Conservation (phyloP, 768 basidiomycete genomes). For the Hericium alpestre region DNA sequence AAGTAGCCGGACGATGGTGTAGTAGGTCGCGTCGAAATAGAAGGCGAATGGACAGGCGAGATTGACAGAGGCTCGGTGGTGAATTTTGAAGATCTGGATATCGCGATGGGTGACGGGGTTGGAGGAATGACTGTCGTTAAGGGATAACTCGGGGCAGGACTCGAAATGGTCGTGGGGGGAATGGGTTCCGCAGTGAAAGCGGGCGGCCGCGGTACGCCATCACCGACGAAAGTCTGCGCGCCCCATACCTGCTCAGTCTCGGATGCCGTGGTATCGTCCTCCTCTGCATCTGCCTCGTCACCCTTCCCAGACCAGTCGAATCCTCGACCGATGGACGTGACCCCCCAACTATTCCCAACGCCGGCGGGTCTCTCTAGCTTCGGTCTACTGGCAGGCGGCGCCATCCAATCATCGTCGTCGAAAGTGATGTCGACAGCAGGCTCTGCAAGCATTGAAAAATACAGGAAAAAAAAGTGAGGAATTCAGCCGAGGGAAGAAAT, state of each 20-base stretch:
- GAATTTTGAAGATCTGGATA: conserved; percentile 8
- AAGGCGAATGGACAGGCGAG: conserved; percentile 19
- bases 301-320: conserved; percentile 48
- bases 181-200: conserved; percentile 1
- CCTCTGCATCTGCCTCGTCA: conserved; percentile 24
- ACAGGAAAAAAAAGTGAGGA: not conserved
- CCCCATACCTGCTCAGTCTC: conserved; percentile 4
- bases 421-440: conserved; percentile 52
- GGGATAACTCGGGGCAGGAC: conserved; percentile 19
- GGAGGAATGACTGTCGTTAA: conserved; percentile 8
- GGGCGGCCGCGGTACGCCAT: conserved; percentile 7
- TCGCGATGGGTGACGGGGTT: conserved; percentile 4
- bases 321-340: conserved; percentile 75
- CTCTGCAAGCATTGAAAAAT: conserved; percentile 40
- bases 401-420: conserved; percentile 59
- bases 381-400: conserved; percentile 33
- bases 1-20: conserved; percentile 5
- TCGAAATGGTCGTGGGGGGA: conserved; percentile 4
- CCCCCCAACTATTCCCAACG: conserved; percentile 72
- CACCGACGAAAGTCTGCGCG: not conserved
- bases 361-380: conserved; percentile 51
- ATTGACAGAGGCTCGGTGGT: conserved; percentile 20
- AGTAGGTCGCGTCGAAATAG: conserved; percentile 18
- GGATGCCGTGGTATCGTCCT: conserved; percentile 1
- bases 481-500: not conserved